Conservation (phyloP, 176 grass and related monocot species). For the Cocos nucifera region DNA sequence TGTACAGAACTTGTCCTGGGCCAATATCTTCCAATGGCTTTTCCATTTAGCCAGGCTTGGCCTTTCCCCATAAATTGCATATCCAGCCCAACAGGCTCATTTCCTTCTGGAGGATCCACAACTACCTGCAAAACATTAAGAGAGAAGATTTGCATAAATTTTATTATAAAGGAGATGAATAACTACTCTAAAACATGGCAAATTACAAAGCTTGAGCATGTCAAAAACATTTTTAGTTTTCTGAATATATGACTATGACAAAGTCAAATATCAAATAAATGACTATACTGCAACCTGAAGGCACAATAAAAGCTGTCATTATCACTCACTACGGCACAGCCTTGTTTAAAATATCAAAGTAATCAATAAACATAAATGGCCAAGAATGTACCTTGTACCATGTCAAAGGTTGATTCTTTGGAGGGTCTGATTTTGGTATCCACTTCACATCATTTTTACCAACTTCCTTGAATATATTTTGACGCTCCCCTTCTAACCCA, state of each 20-base stretch:
- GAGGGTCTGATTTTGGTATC: slow-evolving; percentile 46
- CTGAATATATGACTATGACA: slow-evolving; percentile 3
- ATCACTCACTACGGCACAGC: too few relatives aligned
- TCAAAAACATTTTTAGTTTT: too few relatives aligned
- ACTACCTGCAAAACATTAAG: slow-evolving; percentile 34
- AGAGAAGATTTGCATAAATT: not conserved
- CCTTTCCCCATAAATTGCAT: slow-evolving; percentile 96
- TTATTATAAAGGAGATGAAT: too few relatives aligned
- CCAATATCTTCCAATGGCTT: slow-evolving; percentile 84
- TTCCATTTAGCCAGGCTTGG: slow-evolving; percentile 89
- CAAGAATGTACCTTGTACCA: slow-evolving; percentile 90
- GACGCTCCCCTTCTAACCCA: slow-evolving; percentile 80
- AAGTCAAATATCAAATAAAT: slow-evolving; percentile 6
- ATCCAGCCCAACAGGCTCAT: slow-evolving; percentile 77
- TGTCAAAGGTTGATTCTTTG: slow-evolving; percentile 70
- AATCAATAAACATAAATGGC: not conserved
- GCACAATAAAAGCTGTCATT: not conserved
- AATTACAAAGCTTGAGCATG: not conserved
- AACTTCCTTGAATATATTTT: slow-evolving; percentile 52
- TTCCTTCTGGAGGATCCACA: slow-evolving; percentile 65
- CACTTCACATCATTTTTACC: slow-evolving; percentile 38
- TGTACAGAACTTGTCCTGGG: slow-evolving; percentile 46
- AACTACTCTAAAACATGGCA: not conserved
- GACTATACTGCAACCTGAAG: not conserved
- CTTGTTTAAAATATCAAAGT: too few relatives aligned